Evolutionary conservation across 2,329 filamentous ascomycete genomes (phyloP), one percentile per base, ranked within the genome.

Genomic region (Penicillium nordicum): DNA sequence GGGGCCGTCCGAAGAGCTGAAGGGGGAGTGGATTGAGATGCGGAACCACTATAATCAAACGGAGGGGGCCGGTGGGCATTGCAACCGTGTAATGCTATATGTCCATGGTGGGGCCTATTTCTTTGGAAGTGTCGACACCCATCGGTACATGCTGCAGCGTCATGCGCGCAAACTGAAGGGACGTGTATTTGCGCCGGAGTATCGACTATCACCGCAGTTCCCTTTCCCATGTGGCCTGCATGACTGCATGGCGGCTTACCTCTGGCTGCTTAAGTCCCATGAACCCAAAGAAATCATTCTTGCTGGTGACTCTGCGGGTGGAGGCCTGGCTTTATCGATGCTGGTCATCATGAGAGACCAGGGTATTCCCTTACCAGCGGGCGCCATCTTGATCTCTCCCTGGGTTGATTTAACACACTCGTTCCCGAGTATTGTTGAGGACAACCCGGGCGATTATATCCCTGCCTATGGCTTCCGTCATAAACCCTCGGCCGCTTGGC

Each of bases 21-120:
- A 86, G 67, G 92, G 89, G 0, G 93, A 99, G 71, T 97, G 92
- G 93, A 90, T 99, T 63, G 94, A 97, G 80, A 97, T 97, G 92
- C 87, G 85, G 63, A 82, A 85, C 50, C 88, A 97, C 72, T 88
- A 90, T 68, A 80, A 88, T 58, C 86, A 88, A 69, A 84, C 90
- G 55, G 87, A 86, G 71, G 84, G 83, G 67, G 76, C 77, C 16
- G 83, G 84, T 47, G 80, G 55, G 10, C 65, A 82, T 23, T 83
- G 84, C 18, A 86, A 86, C 63, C 85, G 92, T 50, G 86, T 96
- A 56, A 96, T 97, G 84, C 79, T 99, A 25, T 97, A 97, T 74
- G 81, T 97, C 23, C 94, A 97, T 69, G 94, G 94, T 14, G 93
- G 93, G 7, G 93, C 89, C 21, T 97, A 96, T 75, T 99, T 88